phyloP scores from a whole-genome alignment of 345 rosid species.

The Erysimum cheiranthoides region DNA sequence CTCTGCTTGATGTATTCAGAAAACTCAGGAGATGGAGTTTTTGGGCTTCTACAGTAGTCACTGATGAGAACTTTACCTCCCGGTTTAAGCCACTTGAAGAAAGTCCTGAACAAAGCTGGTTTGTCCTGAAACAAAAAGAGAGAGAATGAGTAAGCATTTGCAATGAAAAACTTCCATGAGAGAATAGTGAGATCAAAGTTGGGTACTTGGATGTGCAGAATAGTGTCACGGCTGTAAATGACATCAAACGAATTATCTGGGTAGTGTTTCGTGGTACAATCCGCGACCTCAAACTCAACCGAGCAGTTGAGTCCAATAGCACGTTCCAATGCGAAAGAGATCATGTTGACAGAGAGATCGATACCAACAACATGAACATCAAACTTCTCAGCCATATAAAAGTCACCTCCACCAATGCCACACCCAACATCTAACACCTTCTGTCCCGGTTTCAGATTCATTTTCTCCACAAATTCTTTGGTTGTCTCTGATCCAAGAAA shows the following conservation, averaged over 20 bases:
- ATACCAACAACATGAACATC: slow-evolving; percentile 91
- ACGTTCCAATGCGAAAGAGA: slow-evolving; percentile 91
- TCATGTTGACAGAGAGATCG: slow-evolving; percentile 94
- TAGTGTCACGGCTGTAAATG: slow-evolving; percentile 97
- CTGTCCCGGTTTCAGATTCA: slow-evolving; percentile 89
- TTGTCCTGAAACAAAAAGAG: slow-evolving; percentile 64
- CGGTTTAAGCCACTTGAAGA: slow-evolving; percentile 94
- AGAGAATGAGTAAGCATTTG: slow-evolving; percentile 22
- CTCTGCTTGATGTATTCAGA: slow-evolving; percentile 78
- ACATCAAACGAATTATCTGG: slow-evolving; percentile 83
- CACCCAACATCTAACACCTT: slow-evolving; percentile 98
- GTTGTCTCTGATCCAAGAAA: slow-evolving; percentile 79
- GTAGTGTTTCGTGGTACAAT: slow-evolving; percentile 86
- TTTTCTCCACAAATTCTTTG: slow-evolving; percentile 86
- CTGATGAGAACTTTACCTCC: slow-evolving; percentile 95
- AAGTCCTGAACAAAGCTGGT: slow-evolving; percentile 83
- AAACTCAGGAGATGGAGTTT: slow-evolving; percentile 78
- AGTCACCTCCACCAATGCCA: slow-evolving; percentile 99
- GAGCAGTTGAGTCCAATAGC: slow-evolving; percentile 90
- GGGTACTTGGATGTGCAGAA: slow-evolving; percentile 87
- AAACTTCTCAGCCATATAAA: slow-evolving; percentile 92
- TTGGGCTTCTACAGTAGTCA: slow-evolving; percentile 81
- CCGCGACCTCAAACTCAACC: slow-evolving; percentile 97
- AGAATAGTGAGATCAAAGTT: slow-evolving; percentile 1
- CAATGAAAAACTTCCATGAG: slow-evolving; percentile 17